phyloP scores from a whole-genome alignment of 2,329 filamentous ascomycete species.

The Colletotrichum paranaense region DNA sequence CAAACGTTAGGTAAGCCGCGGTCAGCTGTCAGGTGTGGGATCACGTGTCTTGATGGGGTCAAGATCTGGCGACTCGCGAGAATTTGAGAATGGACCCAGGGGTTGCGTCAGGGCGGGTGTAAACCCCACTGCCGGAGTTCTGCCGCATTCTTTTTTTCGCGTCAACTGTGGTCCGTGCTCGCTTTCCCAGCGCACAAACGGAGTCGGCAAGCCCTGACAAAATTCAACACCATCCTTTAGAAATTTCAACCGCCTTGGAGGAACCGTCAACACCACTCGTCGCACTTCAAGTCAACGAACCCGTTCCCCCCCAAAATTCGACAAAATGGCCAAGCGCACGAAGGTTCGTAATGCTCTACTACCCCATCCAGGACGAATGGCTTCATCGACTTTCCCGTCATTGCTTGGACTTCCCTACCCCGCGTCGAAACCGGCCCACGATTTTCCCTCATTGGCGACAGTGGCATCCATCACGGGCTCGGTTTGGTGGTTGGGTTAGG shows the following conservation, averaged over 20 bases:
- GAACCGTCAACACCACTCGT: conserved; percentile 38
- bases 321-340: conserved; percentile 94
- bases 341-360: conserved; percentile 50
- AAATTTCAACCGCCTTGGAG: conserved; percentile 45
- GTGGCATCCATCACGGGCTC: conserved; percentile 5
- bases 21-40: neutral
- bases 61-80: neutral
- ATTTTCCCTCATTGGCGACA: conserved; percentile 13
- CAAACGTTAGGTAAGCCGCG: neutral
- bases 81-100: neutral
- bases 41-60: neutral
- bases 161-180: conserved; percentile 15
- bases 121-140: conserved; percentile 1
- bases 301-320: conserved; percentile 46
- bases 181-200: conserved; percentile 34
- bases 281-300: conserved; percentile 37
- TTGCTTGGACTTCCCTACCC: conserved; percentile 16
- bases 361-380: conserved; percentile 1
- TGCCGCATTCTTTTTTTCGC: conserved; percentile 35
- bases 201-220: conserved; percentile 44
- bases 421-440: conserved; percentile 4
- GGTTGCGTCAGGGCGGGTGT: conserved; percentile 14
- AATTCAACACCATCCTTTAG: conserved; percentile 49
- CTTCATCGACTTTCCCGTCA: conserved; percentile 22
- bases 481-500: neutral